Percentiles rank a stretch among this genome's conserved stretches.
phyloP scores from a whole-genome alignment of 805 yeast genomes.

The Alloascoidea africana region DNA sequence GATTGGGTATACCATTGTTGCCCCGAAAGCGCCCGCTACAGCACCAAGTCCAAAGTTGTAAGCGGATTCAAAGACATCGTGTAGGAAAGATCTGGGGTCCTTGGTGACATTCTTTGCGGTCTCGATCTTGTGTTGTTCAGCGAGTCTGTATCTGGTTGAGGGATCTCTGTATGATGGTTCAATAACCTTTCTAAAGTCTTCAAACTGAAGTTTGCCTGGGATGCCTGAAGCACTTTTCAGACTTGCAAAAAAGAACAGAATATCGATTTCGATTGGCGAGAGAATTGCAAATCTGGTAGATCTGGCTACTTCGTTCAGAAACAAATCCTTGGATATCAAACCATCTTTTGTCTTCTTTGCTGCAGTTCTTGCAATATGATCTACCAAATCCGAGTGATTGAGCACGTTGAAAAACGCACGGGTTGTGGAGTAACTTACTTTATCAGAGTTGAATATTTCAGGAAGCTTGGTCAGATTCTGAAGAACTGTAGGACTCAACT shows the following conservation, averaged over 20 bases:
- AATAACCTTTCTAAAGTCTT: conserved; percentile 1
- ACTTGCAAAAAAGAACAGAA: not conserved
- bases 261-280: conserved; percentile 2
- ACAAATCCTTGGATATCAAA: not conserved
- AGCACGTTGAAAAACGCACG: conserved; percentile 1
- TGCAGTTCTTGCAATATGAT: not conserved
- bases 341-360: not conserved
- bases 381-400: conserved; percentile 1
- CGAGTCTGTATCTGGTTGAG: not conserved
- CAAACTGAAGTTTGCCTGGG: too few species aligned
- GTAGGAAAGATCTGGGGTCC: conserved; percentile 21
- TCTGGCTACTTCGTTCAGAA: not conserved
- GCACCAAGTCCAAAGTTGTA: conserved; percentile 67
- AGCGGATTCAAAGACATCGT: conserved; percentile 44
- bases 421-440: not conserved
- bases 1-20: conserved; percentile 72
- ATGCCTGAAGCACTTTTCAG: too few species aligned
- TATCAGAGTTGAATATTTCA: not conserved
- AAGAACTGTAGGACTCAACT: conserved; percentile 4
- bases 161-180: conserved; percentile 1
- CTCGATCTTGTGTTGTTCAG: conserved; percentile 1
- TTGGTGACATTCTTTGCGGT: not conserved
- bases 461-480: conserved; percentile 4
- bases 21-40: conserved; percentile 77
- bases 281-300: not conserved